Percentiles rank a stretch among this genome's conserved stretches.
Conservation (phyloP, 139 green algal genomes). For the Chlorella sp. region DNA sequence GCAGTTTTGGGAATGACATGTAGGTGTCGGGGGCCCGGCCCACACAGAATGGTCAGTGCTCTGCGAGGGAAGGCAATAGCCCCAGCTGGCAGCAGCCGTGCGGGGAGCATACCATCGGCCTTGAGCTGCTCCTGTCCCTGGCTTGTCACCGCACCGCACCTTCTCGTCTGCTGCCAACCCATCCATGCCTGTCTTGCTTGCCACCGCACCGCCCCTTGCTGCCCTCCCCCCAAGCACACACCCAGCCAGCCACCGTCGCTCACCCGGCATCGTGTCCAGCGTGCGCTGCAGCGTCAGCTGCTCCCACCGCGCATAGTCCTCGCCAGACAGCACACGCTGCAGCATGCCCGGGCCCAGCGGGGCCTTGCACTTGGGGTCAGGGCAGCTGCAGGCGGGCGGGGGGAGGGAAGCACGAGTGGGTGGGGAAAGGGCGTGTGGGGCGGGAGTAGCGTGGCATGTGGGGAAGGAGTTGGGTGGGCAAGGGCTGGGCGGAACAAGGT, state of each 20-base stretch:
- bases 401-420: not conserved
- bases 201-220: not conserved
- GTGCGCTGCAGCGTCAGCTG: slow-evolving; percentile 75
- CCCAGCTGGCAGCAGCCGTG: not conserved
- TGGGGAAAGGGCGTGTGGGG: no score
- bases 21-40: no score
- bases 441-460: not conserved
- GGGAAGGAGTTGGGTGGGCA: not conserved
- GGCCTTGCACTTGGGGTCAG: slow-evolving; percentile 66
- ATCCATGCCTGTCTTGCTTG: no score
- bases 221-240: not conserved
- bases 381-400: slow-evolving; percentile 58
- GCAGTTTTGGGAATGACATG: no score
- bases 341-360: slow-evolving; percentile 57
- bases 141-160: not conserved
- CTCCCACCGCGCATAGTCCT: slow-evolving; percentile 75
- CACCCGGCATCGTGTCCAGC: slow-evolving; percentile 75
- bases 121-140: no score
- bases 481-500: no score
- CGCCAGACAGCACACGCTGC: slow-evolving; percentile 43
- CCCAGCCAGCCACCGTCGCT: not conserved
- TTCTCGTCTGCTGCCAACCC: no score
- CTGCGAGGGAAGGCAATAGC: not conserved
- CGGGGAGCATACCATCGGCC: no score
- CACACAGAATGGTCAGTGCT: no score